Base-by-base conservation (phyloP, 495 filamentous ascomycete genomes). In the Ascobolus immersus region DNA sequence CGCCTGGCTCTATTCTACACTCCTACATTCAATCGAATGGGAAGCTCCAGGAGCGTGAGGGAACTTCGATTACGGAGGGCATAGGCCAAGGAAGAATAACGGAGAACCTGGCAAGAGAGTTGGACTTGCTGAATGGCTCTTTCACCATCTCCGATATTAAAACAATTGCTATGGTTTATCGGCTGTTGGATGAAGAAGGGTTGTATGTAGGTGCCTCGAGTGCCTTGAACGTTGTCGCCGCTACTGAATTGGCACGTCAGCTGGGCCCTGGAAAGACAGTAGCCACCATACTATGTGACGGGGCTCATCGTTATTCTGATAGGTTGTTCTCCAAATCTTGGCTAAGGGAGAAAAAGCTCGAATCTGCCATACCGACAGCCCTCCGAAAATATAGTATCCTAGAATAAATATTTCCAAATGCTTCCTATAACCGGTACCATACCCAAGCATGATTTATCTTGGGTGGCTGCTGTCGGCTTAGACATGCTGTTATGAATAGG, bases 61-160 rank as follows among this genome's bases (percentile, higher is more conserved):
- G 86, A 21, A 69, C 76, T 35, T 80, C 73, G 50, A 94, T 96
- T 53, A 96, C 86, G 2, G 86, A 96, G 56, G 86, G 86, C 1
- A 96, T 96, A 47, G 86, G 86, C 2, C 86, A 96, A 57, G 86
- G 86, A 5, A 73, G 86, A n/a, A 62, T 96, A 11, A 96, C 86
- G 24, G 80, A 90, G 40, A 96, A 96, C 53, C 57, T 96, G 33
- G 56, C 68, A 54, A 77, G 69, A 12, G 89, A 96, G 47, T 60
- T 96, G 35, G 73, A 65, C 28, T 58, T 90, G 17, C 43, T 96
- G 20, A 84, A 92, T 52, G 80, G 73, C n/a, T 74, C 80, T 27
- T 44, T 96, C 43, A 60, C 73, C 45, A 77, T 96, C 44, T 63
- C 63, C 38, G 86, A 96, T 48, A 82, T 81, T 59, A 86, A 86